Evolutionary conservation across 352 stramenopile species (phyloP).

Genomic region (Phytophthora fragariaefolia): DNA sequence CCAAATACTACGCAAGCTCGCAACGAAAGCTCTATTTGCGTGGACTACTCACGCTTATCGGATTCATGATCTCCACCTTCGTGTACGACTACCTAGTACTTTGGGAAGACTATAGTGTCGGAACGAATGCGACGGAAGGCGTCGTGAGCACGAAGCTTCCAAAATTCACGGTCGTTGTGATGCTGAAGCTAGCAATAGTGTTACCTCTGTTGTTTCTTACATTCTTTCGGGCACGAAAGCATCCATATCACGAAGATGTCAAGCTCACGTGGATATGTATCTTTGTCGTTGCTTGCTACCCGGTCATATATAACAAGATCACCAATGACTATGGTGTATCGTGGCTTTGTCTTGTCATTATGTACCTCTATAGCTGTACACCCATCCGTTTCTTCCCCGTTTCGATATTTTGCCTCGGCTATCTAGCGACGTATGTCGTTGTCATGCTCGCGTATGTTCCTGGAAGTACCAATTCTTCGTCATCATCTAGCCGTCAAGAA

Average conservation of each 20-base stretch:
- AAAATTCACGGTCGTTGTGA: constrained; percentile 74
- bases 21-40: constrained; percentile 71
- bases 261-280: constrained; percentile 80
- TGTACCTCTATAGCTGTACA: constrained; percentile 88
- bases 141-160: constrained; percentile 42
- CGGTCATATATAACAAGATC: constrained; percentile 84
- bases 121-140: constrained; percentile 29
- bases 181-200: constrained; percentile 68
- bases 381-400: constrained; percentile 85
- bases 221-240: constrained; percentile 70
- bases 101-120: constrained; percentile 58
- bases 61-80: constrained; percentile 76
- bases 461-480: constrained; percentile 28
- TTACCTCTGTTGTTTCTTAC: constrained; percentile 68
- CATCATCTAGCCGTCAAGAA: constrained; percentile 36
- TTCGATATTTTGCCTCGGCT: constrained; percentile 69
- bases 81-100: constrained; percentile 81
- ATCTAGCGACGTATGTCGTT: constrained; percentile 73
- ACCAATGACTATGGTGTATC: constrained; percentile 85
- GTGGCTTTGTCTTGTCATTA: constrained; percentile 84
- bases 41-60: constrained; percentile 61
- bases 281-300: constrained; percentile 63
- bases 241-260: constrained; percentile 64
- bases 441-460: constrained; percentile 77
- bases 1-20: constrained; percentile 80